Evolutionary conservation across 768 basidiomycete species (phyloP), one percentile per base, ranked within the genome.

Genomic region (Lactarius tabidus): DNA sequence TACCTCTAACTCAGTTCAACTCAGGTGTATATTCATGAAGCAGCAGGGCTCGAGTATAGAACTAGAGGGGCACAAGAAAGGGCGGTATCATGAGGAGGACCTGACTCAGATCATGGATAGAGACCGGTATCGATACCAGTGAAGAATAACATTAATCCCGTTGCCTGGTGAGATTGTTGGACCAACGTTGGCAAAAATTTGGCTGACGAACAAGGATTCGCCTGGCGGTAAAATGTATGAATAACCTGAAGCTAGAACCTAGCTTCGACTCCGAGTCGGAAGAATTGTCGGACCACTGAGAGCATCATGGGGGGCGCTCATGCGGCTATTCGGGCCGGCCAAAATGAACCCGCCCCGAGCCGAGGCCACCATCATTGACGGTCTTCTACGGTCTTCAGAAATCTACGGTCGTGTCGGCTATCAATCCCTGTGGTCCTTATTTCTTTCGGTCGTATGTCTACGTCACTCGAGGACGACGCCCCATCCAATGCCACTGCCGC

Each of bases 371-470:
- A 35, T 17, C 62, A 26, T 59, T 60, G n/a, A 57, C 61, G 15
- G 51, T 31, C 66, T 61, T 31, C 66, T 61, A 57, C 61, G 15
- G 51, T 31, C 66, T 61, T 31, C 66, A 58, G 55, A 31, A 52
- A 3, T 35, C 33, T 26, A 28, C 33, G 17, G 43, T 6, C 56
- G 39, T 17, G 28, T 29, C 41, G 15, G 31, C 26, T 53, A 14
- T 51, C 31, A 18, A 26, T 31, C 35, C 6, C 39, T n/a, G 31
- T 23, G 28, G 43, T 20, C 39, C 59, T 66, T 54, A 57, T n/a
- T 28, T 29, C 35, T 36, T 54, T 35, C 20, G 57, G 52, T 59
- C 53, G 28, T 57, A 69, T 69, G 69, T 65, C 67, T 43, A 45
- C 63, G 31, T 53, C 62, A 17, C 20, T 56, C 29, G 58, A 68